Evolutionary conservation across 106 monocot genomes (phyloP).

Genomic region (Hemerocallis citrina): DNA sequence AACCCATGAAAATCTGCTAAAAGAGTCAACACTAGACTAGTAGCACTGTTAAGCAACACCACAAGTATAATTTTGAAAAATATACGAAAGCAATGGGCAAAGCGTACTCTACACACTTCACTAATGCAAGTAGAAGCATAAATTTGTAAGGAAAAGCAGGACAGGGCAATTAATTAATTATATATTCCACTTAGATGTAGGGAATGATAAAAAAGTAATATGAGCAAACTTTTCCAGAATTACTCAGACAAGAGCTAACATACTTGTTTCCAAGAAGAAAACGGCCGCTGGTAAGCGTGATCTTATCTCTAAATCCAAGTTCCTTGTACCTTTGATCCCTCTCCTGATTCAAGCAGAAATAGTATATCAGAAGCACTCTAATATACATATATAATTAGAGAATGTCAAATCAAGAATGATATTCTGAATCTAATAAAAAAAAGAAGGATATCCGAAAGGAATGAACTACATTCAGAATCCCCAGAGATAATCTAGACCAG

Average conservation of each 20-base stretch:
- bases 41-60: neutral
- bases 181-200: neutral
- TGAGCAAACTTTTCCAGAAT: neutral
- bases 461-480: no score
- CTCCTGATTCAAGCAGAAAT: conserved; percentile 49
- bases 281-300: conserved; percentile 93
- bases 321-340: conserved; percentile 98
- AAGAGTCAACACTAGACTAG: neutral
- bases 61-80: neutral
- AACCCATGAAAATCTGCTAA: no score
- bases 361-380: neutral
- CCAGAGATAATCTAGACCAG: no score
- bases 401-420: neutral
- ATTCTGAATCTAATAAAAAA: no score
- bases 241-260: conserved; percentile 3
- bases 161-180: neutral
- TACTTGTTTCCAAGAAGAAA: conserved; percentile 99
- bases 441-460: no score
- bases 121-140: neutral
- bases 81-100: neutral
- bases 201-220: neutral
- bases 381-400: neutral
- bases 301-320: conserved; percentile 94
- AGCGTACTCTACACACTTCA: no score
- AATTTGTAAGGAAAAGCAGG: no score